A percentile compares a stretch with the other conserved stretches of the same genome.
phyloP scores from a whole-genome alignment of 1,139 yeast genomes.

The Geotrichum candidum region DNA sequence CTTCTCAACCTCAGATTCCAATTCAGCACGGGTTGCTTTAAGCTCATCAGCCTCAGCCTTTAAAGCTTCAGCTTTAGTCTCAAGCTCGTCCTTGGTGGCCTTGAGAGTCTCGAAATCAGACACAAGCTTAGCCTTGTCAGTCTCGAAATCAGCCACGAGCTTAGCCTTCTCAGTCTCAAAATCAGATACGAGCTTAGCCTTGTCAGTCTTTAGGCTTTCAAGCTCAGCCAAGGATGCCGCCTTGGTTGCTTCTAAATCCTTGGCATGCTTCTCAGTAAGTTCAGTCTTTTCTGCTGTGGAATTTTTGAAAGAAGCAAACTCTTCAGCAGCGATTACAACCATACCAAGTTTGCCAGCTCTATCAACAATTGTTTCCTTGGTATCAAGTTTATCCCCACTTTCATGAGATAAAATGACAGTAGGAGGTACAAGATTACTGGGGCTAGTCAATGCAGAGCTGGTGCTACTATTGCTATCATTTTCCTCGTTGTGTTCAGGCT shows the following conservation, averaged over 20 bases:
- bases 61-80: not conserved
- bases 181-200: not conserved
- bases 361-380: not conserved
- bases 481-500: not conserved
- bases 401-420: not conserved
- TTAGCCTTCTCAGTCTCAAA: not conserved
- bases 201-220: not conserved
- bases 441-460: not conserved
- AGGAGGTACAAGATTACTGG: not conserved
- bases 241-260: slow-evolving; percentile 7
- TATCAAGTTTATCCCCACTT: not conserved
- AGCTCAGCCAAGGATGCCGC: not conserved
- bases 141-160: not conserved
- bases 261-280: slow-evolving; percentile 1
- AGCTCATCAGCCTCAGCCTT: slow-evolving; percentile 1
- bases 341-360: slow-evolving; percentile 10
- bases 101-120: not conserved
- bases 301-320: not conserved
- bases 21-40: not conserved
- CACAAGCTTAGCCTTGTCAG: not conserved
- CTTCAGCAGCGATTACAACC: slow-evolving; percentile 7
- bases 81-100: not conserved
- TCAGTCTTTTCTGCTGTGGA: not conserved
- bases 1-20: slow-evolving; percentile 4
- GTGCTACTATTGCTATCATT: not conserved